Percentiles rank a stretch among this genome's conserved stretches.
These are phyloP conservation scores for Gossypium mustelinum DNA, from an alignment of 345 rosid genomes.

Conservation along the genomic window DNA sequence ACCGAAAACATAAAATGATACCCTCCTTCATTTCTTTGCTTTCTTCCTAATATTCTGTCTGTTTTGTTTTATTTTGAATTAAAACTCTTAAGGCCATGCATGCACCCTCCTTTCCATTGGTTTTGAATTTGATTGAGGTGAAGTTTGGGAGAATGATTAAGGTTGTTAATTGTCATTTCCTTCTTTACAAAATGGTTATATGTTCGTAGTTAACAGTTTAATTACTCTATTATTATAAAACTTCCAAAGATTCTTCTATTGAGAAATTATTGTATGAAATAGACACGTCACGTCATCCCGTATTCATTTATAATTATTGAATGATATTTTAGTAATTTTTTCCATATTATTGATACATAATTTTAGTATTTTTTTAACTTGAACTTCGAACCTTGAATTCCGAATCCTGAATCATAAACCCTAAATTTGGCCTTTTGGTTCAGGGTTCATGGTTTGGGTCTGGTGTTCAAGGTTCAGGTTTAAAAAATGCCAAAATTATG, in stretches of 20 bases:
- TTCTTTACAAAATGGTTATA: neutral
- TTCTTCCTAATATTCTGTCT: neutral
- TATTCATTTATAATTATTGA: too few relatives aligned
- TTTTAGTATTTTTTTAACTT: too few relatives aligned
- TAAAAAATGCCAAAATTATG: too few relatives aligned
- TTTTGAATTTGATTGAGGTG: neutral
- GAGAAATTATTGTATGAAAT: too few relatives aligned
- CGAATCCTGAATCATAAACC: too few relatives aligned
- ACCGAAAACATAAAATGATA: neutral
- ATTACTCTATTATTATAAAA: neutral
- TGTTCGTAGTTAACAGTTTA: neutral
- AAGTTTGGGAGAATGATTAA: neutral
- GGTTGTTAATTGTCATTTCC: neutral
- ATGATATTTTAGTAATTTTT: too few relatives aligned
- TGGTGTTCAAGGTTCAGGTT: too few relatives aligned
- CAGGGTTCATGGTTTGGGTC: too few relatives aligned
- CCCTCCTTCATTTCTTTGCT: neutral
- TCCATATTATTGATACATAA: too few relatives aligned
- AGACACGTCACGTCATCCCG: rapidly evolving
- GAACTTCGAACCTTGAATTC: too few relatives aligned
- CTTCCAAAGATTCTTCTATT: neutral
- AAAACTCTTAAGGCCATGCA: neutral
- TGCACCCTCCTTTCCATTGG: neutral
- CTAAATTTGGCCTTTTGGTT: too few relatives aligned
- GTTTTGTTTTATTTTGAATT: neutral